Conservation (phyloP, 371 early-diverging fungal species). For the Encephalitozoon intestinalis region DNA sequence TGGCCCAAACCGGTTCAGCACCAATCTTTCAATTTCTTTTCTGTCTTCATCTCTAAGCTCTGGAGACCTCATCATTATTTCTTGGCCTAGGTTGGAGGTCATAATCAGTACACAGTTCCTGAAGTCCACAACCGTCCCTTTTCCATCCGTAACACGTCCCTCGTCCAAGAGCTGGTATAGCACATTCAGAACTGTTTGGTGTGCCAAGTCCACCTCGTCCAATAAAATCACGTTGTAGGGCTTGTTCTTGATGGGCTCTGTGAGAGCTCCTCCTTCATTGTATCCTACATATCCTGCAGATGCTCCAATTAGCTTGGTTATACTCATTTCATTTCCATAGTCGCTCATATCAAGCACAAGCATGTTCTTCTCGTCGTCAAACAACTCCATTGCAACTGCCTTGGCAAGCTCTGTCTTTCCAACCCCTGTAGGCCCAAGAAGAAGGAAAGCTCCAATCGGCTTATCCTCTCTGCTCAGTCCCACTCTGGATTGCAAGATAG, state of each 20-base stretch:
- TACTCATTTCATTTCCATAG: constrained; percentile 72
- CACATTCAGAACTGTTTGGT: constrained; percentile 70
- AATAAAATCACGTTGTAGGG: constrained; percentile 76
- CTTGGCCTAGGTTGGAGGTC: constrained; percentile 70
- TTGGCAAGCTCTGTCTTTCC: constrained; percentile 82
- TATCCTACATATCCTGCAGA: constrained; percentile 77
- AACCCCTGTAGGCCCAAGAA: constrained; percentile 81
- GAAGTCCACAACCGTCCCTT: constrained; percentile 69
- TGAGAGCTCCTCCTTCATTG: constrained; percentile 74
- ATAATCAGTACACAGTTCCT: constrained; percentile 71
- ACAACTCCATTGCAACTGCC: constrained; percentile 73
- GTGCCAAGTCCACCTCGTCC: constrained; percentile 84
- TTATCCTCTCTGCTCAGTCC: constrained; percentile 70
- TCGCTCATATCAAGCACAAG: constrained; percentile 83
- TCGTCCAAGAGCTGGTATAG: constrained; percentile 76
- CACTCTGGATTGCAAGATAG: constrained; percentile 70
- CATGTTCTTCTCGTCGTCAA: constrained; percentile 72
- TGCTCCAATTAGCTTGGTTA: constrained; percentile 75
- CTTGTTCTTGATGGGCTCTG: constrained; percentile 75
- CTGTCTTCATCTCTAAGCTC: constrained; percentile 51
- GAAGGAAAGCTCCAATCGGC: constrained; percentile 78
- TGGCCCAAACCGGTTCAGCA: constrained; percentile 71
- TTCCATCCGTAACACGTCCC: constrained; percentile 72
- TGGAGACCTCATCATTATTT: constrained; percentile 56
- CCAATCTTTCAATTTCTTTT: constrained; percentile 63